A percentile compares a stretch with the other conserved stretches of the same genome.
Conservation (phyloP, 2,329 filamentous ascomycete species). For the Curvularia spicifera region DNA sequence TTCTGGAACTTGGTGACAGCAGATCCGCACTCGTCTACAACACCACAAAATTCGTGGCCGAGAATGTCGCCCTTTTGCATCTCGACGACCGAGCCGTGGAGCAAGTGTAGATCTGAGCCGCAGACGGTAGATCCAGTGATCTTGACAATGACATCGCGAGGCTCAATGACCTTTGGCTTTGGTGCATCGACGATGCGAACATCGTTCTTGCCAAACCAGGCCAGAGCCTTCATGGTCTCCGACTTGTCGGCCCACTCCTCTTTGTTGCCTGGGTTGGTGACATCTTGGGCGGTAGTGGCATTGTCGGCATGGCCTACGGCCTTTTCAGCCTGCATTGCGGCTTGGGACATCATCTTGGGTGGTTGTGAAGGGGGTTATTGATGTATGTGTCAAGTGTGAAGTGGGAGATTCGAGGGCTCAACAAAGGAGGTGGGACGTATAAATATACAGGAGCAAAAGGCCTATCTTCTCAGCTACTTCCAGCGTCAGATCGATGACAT, state of each 20-base stretch:
- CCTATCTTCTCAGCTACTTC: slow-evolving; percentile 25
- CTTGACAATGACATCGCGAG: slow-evolving; percentile 78
- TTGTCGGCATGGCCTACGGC: slow-evolving; percentile 71
- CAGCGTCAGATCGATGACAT: slow-evolving; percentile 32
- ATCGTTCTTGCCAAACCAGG: slow-evolving; percentile 82
- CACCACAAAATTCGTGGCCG: slow-evolving; percentile 60
- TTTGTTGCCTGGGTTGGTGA: slow-evolving; percentile 64
- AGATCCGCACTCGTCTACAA: slow-evolving; percentile 56
- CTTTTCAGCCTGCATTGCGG: slow-evolving; percentile 71
- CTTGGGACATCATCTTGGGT: slow-evolving; percentile 52
- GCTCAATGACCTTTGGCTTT: slow-evolving; percentile 75
- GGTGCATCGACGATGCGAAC: slow-evolving; percentile 74
- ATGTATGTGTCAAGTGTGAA: neutral
- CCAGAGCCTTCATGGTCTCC: slow-evolving; percentile 78
- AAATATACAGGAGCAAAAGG: slow-evolving; percentile 4
- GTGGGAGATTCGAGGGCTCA: neutral
- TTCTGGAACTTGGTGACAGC: slow-evolving; percentile 53
- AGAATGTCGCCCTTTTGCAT: slow-evolving; percentile 60
- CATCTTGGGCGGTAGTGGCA: slow-evolving; percentile 70
- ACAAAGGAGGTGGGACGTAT: neutral
- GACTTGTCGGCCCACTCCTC: slow-evolving; percentile 53
- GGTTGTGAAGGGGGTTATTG: slow-evolving; percentile 8
- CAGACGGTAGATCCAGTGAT: slow-evolving; percentile 72
- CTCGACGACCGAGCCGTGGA: slow-evolving; percentile 57
- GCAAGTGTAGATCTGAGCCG: slow-evolving; percentile 66